Evolutionary conservation across 768 basidiomycete species (phyloP), one percentile per base, ranked within the genome.

Genomic region (Hirschioporus abietinus): DNA sequence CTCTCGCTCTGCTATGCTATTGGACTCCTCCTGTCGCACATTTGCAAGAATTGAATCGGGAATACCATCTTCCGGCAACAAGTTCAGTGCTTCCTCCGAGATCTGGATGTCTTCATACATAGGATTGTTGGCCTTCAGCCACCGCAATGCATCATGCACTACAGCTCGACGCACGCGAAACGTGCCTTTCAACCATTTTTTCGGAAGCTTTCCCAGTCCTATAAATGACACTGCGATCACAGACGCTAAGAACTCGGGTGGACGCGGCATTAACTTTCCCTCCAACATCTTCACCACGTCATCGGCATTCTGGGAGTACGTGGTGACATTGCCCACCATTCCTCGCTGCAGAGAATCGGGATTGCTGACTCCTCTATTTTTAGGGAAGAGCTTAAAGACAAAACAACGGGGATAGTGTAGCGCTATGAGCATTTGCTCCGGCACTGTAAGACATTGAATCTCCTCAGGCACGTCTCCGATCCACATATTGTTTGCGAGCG

Each of bases 401-500:
- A 72, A 79, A 0, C 75, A 74, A 0, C 70, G 67, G 0, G 79
- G 78, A 67, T 76, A 81, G 0, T 72, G 35, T 0, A 69, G 71
- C 0, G 74, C 68, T 9, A 82, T 72, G 0, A 82, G 72, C 6
- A 80, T 66, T 64, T 76, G 77, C 67, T 82, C 80, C 0, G 78
- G 71, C 24, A 81, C 63, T 0, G 79, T 79, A 2, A 82, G 67
- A 1, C 60, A 25, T 17, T 70, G 35, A 0, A 81, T 67, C 27
- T 75, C 67, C 52, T 63, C 68, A 0, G 80, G 81, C 3, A 76
- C 64, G 0, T 66, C 8, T 12, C 81, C 81, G 24, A 80, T 73
- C 81, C 80, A 82, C 35, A 81, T 58, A 8, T 73, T 70, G 65
- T 81, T 82, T 7, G 78, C 77, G 0, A 83, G 72, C 0, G 76